Evolutionary conservation across 257 asterid genomes (phyloP).

Genomic region (Rubia yunnanensis): DNA sequence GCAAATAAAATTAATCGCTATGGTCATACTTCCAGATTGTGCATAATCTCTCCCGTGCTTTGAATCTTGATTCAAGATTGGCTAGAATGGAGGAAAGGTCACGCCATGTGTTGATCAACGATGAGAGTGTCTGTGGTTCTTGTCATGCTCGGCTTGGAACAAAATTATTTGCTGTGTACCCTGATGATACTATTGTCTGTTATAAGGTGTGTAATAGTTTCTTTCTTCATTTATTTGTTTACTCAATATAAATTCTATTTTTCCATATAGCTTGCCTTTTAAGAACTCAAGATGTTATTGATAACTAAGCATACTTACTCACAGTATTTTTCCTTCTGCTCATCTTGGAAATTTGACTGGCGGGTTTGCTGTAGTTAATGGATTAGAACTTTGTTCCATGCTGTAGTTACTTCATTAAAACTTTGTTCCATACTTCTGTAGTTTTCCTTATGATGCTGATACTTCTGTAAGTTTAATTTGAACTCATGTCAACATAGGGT

Average conservation of each 20-base stretch:
- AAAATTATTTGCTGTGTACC: slow-evolving; percentile 92
- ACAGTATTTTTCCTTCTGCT: not conserved
- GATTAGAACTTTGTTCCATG: not conserved
- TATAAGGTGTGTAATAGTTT: slow-evolving; percentile 57
- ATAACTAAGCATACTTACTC: not conserved
- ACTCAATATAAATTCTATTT: not conserved
- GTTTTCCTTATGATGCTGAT: not conserved
- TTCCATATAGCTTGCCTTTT: not conserved
- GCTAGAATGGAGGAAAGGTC: slow-evolving; percentile 92
- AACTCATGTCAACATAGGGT: not conserved
- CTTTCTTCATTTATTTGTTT: not conserved
- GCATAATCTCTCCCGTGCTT: slow-evolving; percentile 69
- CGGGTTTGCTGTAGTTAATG: not conserved
- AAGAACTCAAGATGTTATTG: not conserved
- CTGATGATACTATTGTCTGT: slow-evolving; percentile 91
- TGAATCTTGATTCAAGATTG: slow-evolving; percentile 70
- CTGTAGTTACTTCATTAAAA: not conserved
- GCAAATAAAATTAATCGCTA: not conserved
- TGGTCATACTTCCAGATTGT: slow-evolving; percentile 40
- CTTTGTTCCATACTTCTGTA: not conserved
- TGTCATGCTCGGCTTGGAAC: slow-evolving; percentile 97
- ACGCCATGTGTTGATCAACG: slow-evolving; percentile 73
- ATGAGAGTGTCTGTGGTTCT: slow-evolving; percentile 81
- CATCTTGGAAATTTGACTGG: not conserved
- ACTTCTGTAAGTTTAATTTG: slow-evolving; percentile 6